These are phyloP conservation scores for Lichtheimia corymbifera DNA, from an alignment of 371 early-diverging fungal genomes.

Conservation along the genomic window DNA sequence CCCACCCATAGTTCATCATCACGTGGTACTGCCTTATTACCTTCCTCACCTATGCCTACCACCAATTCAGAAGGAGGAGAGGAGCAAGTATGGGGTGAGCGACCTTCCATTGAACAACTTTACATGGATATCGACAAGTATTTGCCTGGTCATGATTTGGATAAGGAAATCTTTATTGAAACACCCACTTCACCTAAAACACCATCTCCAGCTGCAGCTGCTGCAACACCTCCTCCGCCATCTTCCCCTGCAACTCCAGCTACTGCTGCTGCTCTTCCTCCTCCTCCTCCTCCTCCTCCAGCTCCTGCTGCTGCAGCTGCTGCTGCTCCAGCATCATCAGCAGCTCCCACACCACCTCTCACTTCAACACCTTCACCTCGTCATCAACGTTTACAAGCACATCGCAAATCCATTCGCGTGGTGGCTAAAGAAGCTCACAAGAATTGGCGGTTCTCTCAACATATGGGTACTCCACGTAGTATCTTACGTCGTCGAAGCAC, in stretches of 20 bases:
- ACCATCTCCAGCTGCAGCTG: not conserved
- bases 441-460: conserved; percentile 41
- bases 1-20: conserved; percentile 2
- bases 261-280: not conserved
- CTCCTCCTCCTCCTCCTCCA: not conserved
- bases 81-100: conserved; percentile 61
- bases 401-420: conserved; percentile 63
- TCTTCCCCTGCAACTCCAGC: not conserved
- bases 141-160: conserved; percentile 81
- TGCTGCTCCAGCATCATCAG: not conserved
- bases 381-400: conserved; percentile 36
- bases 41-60: conserved; percentile 16
- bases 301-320: not conserved
- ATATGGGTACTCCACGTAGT: conserved; percentile 35
- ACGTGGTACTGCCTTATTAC: not conserved
- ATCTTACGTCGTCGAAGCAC: conserved; percentile 57
- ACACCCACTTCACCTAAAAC: not conserved
- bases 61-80: conserved; percentile 27
- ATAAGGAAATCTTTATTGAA: conserved; percentile 76
- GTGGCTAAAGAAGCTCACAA: conserved; percentile 58
- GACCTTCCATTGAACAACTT: conserved; percentile 75
- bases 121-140: conserved; percentile 76
- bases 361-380: conserved; percentile 19
- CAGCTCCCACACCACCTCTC: not conserved
- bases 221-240: not conserved